Conservation (phyloP, 371 early-diverging fungal species). For the Mortierella polycephala region DNA sequence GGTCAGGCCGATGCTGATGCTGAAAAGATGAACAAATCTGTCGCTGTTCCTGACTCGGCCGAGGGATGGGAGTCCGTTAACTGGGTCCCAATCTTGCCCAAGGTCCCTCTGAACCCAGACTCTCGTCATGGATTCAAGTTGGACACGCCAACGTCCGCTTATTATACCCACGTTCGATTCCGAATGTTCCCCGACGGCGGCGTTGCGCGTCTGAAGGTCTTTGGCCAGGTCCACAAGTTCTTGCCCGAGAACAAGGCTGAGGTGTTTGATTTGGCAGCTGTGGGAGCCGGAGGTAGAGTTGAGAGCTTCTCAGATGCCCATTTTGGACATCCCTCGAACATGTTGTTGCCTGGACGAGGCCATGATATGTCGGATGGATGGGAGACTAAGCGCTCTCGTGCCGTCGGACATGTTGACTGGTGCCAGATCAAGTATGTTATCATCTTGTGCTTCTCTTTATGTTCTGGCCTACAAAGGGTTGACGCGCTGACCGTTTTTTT, state of each 20-base stretch:
- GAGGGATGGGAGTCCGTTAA: slow-evolving; percentile 40
- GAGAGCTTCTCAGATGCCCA: slow-evolving; percentile 77
- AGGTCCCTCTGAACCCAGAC: slow-evolving; percentile 65
- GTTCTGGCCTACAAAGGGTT: not conserved
- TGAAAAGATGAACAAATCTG: slow-evolving; percentile 8
- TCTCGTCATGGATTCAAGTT: slow-evolving; percentile 77
- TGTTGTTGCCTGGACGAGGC: slow-evolving; percentile 80
- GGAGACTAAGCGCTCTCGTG: slow-evolving; percentile 77
- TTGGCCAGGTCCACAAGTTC: slow-evolving; percentile 78
- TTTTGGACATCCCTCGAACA: slow-evolving; percentile 75
- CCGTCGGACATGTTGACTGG: slow-evolving; percentile 74
- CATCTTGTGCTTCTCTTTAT: not conserved
- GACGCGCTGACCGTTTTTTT: no score
- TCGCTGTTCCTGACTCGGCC: slow-evolving; percentile 8
- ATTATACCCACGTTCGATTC: slow-evolving; percentile 80
- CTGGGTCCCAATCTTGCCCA: slow-evolving; percentile 82
- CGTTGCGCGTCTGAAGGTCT: slow-evolving; percentile 83
- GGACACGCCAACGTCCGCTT: slow-evolving; percentile 48
- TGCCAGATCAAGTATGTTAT: slow-evolving; percentile 47
- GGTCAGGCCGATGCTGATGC: slow-evolving; percentile 35
- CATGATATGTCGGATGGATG: slow-evolving; percentile 77
- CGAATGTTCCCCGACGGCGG: slow-evolving; percentile 91
- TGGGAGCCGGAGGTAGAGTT: slow-evolving; percentile 77
- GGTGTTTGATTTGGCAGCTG: slow-evolving; percentile 76
- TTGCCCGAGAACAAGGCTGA: slow-evolving; percentile 63